These are phyloP conservation scores for Juncus effusus DNA, from an alignment of 176 grass and related monocot species.

Conservation along the genomic window DNA sequence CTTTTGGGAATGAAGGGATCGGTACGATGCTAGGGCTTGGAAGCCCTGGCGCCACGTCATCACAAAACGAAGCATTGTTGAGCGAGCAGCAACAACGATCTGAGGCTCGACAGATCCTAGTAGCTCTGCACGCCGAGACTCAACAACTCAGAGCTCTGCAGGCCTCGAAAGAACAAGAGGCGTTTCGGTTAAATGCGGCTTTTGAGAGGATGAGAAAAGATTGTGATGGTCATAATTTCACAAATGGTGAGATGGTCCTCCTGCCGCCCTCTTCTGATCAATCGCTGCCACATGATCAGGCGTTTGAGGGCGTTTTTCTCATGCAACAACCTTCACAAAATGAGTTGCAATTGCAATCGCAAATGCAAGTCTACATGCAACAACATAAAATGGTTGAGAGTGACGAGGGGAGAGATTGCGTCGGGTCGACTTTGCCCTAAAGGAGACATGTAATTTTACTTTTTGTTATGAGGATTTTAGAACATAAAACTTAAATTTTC, in stretches of 20 bases:
- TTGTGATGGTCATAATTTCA: constrained; percentile 12
- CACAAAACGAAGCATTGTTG: constrained; percentile 19
- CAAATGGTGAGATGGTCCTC: background rate
- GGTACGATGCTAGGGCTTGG: constrained; percentile 32
- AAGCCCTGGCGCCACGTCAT: background rate
- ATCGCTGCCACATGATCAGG: constrained; percentile 10
- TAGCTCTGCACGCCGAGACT: background rate
- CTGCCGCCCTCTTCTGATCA: background rate
- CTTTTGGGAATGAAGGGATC: constrained; percentile 25
- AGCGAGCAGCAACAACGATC: constrained; percentile 41
- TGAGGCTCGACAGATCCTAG: constrained; percentile 38
- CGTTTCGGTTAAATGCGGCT: constrained; percentile 15
- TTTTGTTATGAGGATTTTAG: too few species aligned
- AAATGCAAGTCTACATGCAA: background rate
- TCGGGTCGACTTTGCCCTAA: constrained; percentile 27
- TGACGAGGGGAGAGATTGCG: constrained; percentile 24
- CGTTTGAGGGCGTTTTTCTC: constrained; percentile 24
- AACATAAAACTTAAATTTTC: too few species aligned
- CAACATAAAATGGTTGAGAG: constrained; percentile 25
- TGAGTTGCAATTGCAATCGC: constrained; percentile 14
- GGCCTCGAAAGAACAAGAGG: constrained; percentile 38
- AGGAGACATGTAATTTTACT: too few species aligned
- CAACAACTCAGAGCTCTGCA: constrained; percentile 5
- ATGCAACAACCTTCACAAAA: background rate
- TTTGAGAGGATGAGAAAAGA: background rate